phyloP scores from a whole-genome alignment of 1,139 yeast genomes.

The Nakaseomyces bracarensis region DNA sequence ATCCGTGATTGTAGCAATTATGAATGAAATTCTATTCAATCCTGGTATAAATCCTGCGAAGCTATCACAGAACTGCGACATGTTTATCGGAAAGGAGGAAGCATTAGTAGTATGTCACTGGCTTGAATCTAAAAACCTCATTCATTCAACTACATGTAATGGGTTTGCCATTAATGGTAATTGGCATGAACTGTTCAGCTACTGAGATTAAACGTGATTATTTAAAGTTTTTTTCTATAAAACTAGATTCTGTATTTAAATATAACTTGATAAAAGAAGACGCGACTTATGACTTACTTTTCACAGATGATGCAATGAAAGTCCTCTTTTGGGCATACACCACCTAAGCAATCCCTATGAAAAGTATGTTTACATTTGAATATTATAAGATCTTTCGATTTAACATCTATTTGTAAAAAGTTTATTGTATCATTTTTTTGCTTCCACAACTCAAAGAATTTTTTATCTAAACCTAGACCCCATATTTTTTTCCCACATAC shows the following conservation, averaged over 20 bases:
- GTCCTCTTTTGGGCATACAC: constrained; percentile 35
- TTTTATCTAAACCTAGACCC: constrained; percentile 48
- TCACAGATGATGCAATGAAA: constrained; percentile 21
- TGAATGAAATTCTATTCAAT: constrained; percentile 46
- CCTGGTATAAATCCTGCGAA: constrained; percentile 52
- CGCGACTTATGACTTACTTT: too few relatives aligned
- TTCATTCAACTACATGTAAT: constrained; percentile 35
- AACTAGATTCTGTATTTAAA: too few relatives aligned
- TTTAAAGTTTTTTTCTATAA: too few relatives aligned
- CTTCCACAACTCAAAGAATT: constrained; percentile 43
- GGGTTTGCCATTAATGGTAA: constrained; percentile 45
- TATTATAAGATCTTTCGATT: constrained; percentile 34
- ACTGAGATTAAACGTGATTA: too few relatives aligned
- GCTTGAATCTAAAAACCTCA: constrained; percentile 42
- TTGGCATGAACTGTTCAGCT: constrained; percentile 41
- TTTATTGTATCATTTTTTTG: neutral
- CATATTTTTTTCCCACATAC: constrained; percentile 61
- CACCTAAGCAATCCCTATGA: constrained; percentile 51
- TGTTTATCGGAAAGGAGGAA: constrained; percentile 44
- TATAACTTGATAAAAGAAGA: too few relatives aligned
- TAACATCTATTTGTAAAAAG: too few relatives aligned
- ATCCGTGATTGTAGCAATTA: constrained; percentile 41
- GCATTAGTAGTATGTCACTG: constrained; percentile 46
- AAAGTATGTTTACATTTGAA: constrained; percentile 60
- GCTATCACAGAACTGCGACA: constrained; percentile 36